Conservation (phyloP, 345 rosid genomes). For the Salix caprea region DNA sequence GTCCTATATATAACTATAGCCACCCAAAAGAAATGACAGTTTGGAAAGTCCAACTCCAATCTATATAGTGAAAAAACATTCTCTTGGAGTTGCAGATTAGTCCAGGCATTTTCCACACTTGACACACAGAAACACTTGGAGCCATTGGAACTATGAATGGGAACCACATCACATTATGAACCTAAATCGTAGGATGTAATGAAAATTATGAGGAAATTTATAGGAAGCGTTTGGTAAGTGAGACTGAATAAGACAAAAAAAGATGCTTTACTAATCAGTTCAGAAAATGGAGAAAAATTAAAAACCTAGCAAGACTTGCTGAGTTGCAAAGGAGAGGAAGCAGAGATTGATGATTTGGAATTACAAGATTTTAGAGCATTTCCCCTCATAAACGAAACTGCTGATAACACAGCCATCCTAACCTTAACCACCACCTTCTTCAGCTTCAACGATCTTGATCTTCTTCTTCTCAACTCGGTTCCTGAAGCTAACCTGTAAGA, state of each 20-base stretch:
- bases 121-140: not conserved
- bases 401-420: slow-evolving; percentile 24
- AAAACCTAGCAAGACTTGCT: not conserved
- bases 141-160: not conserved
- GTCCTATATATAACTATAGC: not conserved
- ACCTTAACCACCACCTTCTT: slow-evolving; percentile 38
- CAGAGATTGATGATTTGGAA: slow-evolving; percentile 27
- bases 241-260: not conserved
- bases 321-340: slow-evolving; percentile 10
- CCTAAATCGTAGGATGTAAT: not conserved
- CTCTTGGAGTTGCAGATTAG: not conserved
- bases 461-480: slow-evolving; percentile 15
- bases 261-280: not conserved
- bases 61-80: no score
- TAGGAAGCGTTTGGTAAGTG: not conserved
- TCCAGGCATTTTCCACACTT: not conserved
- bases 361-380: slow-evolving; percentile 22
- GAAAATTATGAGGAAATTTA: not conserved
- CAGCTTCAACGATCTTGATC: slow-evolving; percentile 15
- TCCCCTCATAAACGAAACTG: slow-evolving; percentile 18
- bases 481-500: slow-evolving; percentile 38
- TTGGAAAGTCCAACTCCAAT: not conserved
- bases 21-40: no score
- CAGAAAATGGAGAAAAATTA: not conserved
- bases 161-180: not conserved